Evolutionary conservation across 352 stramenopile species (phyloP).

Genomic region (Globisporangium camurandrum): DNA sequence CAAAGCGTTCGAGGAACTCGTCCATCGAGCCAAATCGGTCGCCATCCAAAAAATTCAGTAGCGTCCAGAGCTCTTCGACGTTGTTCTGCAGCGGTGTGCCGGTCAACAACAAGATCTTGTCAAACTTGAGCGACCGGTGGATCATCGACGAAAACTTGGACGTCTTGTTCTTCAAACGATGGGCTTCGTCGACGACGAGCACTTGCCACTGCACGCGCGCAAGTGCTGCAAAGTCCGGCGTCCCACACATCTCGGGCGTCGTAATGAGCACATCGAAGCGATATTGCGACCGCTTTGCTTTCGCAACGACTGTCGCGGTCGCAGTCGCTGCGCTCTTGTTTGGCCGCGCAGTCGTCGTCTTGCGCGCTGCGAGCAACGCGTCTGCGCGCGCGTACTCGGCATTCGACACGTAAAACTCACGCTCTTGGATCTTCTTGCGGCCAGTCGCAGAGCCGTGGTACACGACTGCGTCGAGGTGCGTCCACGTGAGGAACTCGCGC

Average conservation of each 20-base stretch:
- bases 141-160: conserved; percentile 91
- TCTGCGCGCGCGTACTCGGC: conserved; percentile 37
- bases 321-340: neutral
- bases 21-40: conserved; percentile 92
- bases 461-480: conserved; percentile 96
- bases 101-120: conserved; percentile 86
- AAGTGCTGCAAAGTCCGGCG: conserved; percentile 93
- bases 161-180: conserved; percentile 98
- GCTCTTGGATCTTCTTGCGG: conserved; percentile 87
- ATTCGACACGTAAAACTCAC: conserved; percentile 90
- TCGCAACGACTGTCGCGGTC: conserved; percentile 10
- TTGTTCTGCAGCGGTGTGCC: conserved; percentile 90
- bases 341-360: neutral
- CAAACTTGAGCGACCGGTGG: conserved; percentile 65
- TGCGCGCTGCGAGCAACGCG: conserved; percentile 15
- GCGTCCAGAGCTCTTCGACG: conserved; percentile 93
- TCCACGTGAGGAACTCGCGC: conserved; percentile 94
- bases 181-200: conserved; percentile 98
- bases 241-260: conserved; percentile 97
- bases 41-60: conserved; percentile 97
- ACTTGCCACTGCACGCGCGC: conserved; percentile 91
- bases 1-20: conserved; percentile 92
- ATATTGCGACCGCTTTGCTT: conserved; percentile 53
- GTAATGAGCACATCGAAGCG: conserved; percentile 99
- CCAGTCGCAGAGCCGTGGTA: conserved; percentile 95